Evolutionary conservation across 805 yeast genomes (phyloP), one percentile per base, ranked within the genome.

Genomic region (Saturnispora silvae): DNA sequence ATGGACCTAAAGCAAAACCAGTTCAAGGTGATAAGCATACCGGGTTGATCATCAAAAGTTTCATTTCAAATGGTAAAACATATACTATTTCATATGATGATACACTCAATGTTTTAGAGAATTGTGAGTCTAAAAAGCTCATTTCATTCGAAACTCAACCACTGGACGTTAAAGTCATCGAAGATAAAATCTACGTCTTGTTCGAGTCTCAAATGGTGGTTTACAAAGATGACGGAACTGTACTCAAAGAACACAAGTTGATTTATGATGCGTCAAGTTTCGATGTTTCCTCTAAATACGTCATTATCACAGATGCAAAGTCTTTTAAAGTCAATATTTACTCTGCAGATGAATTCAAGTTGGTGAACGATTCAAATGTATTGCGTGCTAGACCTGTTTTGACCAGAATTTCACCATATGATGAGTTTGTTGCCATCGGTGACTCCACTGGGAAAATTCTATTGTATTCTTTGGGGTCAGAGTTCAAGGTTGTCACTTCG

Each of bases 371-470:
- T 45, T 38, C 49, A 16, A 70, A 61, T 34, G 55, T 70, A 10
- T 59, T 75, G 42, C 70, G 84, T 41, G 69, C 85, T 4, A 67
- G 72, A 9, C 81, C 86, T 13, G 68, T 82, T 2, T 63, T 64
- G 37, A 64, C 82, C 33, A 62, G 76, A 10, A 70, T 83, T 20
- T 83, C 96, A 1, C 89, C 85, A 4, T 67, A 77, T 47, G 81
- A 74, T 6, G 56, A 65, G 39, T 70, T 61, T 42, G 65, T 81
- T 14, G 97, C 97, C 1, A 81, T 80, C 19, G 96, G 96, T 36
- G 96, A 87, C 50, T 67, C 68, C 4, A 66, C 80, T 37, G 98
- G 98, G 24, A 92, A 89, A 56, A 84, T 86, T 45, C 60, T 78
- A n/a, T 65, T 87, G 26, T 85, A 74, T 58, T 68, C 74, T 45